Conservation (phyloP, 1,139 yeast species). For the Hansenula sp. region DNA sequence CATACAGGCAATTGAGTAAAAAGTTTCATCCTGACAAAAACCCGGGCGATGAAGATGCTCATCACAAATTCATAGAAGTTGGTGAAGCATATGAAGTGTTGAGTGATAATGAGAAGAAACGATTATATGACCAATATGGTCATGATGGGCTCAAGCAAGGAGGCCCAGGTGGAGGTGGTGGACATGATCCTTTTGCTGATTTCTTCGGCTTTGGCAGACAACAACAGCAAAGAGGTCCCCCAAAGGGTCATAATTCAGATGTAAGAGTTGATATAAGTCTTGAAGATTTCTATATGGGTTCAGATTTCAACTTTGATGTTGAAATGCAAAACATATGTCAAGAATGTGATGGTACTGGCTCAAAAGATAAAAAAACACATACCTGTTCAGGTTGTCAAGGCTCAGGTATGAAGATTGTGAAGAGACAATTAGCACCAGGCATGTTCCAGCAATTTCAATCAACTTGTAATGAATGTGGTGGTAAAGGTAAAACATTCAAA, state of each 20-base stretch:
- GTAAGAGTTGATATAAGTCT: slow-evolving; percentile 55
- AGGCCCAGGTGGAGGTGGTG: slow-evolving; percentile 34
- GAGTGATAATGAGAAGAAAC: slow-evolving; percentile 67
- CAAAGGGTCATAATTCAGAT: slow-evolving; percentile 64
- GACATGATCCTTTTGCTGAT: slow-evolving; percentile 62
- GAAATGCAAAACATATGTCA: slow-evolving; percentile 73
- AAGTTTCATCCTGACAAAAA: slow-evolving; percentile 96
- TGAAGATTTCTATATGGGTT: slow-evolving; percentile 68
- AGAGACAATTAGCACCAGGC: slow-evolving; percentile 82
- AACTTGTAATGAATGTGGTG: slow-evolving; percentile 76
- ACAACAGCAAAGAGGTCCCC: slow-evolving; percentile 39
- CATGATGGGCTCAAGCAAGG: slow-evolving; percentile 68
- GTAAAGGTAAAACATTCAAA: slow-evolving; percentile 65
- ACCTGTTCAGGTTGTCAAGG: slow-evolving; percentile 72
- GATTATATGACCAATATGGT: slow-evolving; percentile 75
- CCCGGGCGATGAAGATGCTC: slow-evolving; percentile 75
- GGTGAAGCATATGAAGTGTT: slow-evolving; percentile 94
- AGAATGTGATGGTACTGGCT: slow-evolving; percentile 79
- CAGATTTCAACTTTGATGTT: slow-evolving; percentile 55
- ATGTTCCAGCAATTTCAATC: slow-evolving; percentile 84
- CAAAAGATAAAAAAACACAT: slow-evolving; percentile 68
- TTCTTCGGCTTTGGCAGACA: slow-evolving; percentile 71
- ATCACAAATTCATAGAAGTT: slow-evolving; percentile 79
- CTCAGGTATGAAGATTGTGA: slow-evolving; percentile 61
- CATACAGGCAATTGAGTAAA: slow-evolving; percentile 79